Evolutionary conservation across 2,329 filamentous ascomycete species (phyloP).

Genomic region (Pseudopithomyces maydicus): DNA sequence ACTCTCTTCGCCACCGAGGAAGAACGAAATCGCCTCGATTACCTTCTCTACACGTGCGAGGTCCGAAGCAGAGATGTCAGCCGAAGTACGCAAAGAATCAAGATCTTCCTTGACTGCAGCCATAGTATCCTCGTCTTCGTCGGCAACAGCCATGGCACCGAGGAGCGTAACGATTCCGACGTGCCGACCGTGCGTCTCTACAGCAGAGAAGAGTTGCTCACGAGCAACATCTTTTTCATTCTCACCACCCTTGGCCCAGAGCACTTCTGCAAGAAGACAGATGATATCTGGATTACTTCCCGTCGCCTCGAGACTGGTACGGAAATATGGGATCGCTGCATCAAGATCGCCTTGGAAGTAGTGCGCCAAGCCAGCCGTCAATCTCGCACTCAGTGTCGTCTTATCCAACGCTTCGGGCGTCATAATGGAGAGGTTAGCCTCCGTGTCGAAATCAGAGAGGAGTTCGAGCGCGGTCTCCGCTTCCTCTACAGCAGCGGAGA

Average conservation of each 20-base stretch:
- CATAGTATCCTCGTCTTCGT: constrained; percentile 77
- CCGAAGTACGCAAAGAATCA: constrained; percentile 69
- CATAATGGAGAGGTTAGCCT: constrained; percentile 56
- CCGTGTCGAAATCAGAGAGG: constrained; percentile 68
- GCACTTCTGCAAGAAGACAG: constrained; percentile 84
- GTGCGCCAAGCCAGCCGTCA: constrained; percentile 83
- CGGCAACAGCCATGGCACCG: constrained; percentile 81
- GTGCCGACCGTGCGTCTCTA: constrained; percentile 75
- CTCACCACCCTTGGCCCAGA: constrained; percentile 86
- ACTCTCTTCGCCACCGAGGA: constrained; percentile 55
- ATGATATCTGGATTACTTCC: constrained; percentile 78
- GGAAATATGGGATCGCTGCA: constrained; percentile 78
- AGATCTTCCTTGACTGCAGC: constrained; percentile 83
- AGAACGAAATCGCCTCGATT: constrained; percentile 72
- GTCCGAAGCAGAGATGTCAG: constrained; percentile 66
- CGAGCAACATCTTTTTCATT: constrained; percentile 77
- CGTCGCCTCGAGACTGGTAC: constrained; percentile 78
- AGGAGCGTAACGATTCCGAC: constrained; percentile 80
- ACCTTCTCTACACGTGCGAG: constrained; percentile 74
- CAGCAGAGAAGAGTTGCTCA: constrained; percentile 77
- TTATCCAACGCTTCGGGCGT: constrained; percentile 68
- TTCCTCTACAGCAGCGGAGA: constrained; percentile 73
- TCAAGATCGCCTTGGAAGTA: constrained; percentile 72
- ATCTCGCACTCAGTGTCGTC: constrained; percentile 79
- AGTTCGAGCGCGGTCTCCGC: constrained; percentile 82